Evolutionary conservation across 2,329 filamentous ascomycete genomes (phyloP).

Genomic region (Apiospora koreana): DNA sequence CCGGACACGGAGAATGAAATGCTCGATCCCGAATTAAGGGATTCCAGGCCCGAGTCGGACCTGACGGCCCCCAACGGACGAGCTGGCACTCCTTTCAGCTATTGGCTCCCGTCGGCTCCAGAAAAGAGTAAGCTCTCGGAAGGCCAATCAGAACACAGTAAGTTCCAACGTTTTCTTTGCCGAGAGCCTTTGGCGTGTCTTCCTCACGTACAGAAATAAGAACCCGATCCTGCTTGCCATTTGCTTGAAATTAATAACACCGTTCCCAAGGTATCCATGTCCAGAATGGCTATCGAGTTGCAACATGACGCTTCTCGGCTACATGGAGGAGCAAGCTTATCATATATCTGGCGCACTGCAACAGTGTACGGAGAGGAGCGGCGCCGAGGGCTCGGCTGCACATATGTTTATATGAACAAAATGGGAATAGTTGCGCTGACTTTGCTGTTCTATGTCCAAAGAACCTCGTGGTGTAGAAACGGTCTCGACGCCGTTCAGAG

Average conservation of each 20-base stretch:
- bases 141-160: slow-evolving; percentile 23
- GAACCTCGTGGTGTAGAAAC: slow-evolving; percentile 15
- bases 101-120: slow-evolving; percentile 39
- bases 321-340: slow-evolving; percentile 6
- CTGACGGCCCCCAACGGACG: slow-evolving; percentile 20
- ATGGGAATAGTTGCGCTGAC: slow-evolving; percentile 10
- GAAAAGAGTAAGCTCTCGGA: slow-evolving; percentile 29
- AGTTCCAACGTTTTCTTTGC: slow-evolving; percentile 12
- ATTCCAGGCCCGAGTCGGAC: slow-evolving; percentile 17
- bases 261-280: slow-evolving; percentile 12
- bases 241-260: slow-evolving; percentile 12
- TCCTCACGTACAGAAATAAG: background rate
- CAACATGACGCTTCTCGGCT: slow-evolving; percentile 6
- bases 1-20: slow-evolving; percentile 24
- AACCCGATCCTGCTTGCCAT: background rate
- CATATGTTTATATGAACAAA: slow-evolving; percentile 6
- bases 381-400: slow-evolving; percentile 4
- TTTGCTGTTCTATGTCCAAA: slow-evolving; percentile 11
- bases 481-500: slow-evolving; percentile 16
- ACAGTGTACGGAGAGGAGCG: background rate
- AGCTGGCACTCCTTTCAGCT: slow-evolving; percentile 37
- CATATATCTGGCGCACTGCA: background rate
- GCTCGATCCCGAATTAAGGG: slow-evolving; percentile 22
- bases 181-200: background rate
- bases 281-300: slow-evolving; percentile 9